Conservation (phyloP, 257 asterid genomes). For the Schizonepeta tenuifolia region DNA sequence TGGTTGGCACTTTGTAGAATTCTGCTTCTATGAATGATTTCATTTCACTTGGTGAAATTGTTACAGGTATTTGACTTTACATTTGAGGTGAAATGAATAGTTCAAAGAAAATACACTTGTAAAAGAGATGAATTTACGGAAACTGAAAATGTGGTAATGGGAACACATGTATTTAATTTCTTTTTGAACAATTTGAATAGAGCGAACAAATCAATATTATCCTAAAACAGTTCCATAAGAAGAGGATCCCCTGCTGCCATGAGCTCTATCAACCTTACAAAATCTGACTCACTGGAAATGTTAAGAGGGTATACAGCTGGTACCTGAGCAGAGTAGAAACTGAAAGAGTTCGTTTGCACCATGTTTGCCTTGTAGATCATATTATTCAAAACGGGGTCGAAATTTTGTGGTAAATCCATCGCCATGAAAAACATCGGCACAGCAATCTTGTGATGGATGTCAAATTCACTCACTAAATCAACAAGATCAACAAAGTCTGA, state of each 20-base stretch:
- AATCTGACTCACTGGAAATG: conserved; percentile 32
- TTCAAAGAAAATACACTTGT: neutral
- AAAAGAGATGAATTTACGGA: neutral
- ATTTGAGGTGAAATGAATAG: neutral
- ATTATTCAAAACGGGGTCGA: conserved; percentile 40
- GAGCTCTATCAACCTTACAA: conserved; percentile 32
- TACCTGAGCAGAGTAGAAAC: conserved; percentile 36
- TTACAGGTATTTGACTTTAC: neutral
- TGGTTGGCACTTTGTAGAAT: neutral
- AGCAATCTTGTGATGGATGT: conserved; percentile 52
- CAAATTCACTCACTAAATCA: conserved; percentile 45
- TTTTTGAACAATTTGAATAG: neutral
- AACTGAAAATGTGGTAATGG: neutral
- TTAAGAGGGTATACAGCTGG: conserved; percentile 38
- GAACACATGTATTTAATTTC: neutral
- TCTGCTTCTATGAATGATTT: conserved; percentile 5
- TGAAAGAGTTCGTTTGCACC: neutral
- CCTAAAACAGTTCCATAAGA: conserved; percentile 40
- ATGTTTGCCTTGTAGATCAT: conserved; percentile 35
- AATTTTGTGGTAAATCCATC: conserved; percentile 50
- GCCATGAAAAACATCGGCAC: conserved; percentile 56
- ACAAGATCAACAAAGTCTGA: conserved; percentile 49
- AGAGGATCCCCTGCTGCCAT: conserved; percentile 43
- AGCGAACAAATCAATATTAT: neutral
- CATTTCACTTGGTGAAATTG: neutral